Evolutionary conservation across 73 alveolate genomes (phyloP), one percentile per base, ranked within the genome.

Genomic region (Blepharisma japonicum): DNA sequence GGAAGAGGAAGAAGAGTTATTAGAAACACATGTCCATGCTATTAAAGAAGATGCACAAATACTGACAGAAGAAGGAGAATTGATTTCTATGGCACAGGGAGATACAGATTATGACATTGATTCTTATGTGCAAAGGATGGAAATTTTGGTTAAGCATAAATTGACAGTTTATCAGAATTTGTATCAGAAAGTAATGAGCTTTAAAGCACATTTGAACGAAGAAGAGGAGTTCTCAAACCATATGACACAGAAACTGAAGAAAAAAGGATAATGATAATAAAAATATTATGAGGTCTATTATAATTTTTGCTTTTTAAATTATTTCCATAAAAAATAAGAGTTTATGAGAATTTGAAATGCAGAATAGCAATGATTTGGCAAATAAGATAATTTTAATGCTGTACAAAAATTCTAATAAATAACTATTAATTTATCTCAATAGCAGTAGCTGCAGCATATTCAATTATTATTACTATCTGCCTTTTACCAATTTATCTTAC

Each of bases 31-130:
- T 79, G 89, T 95, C 94, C 86, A 84, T 45, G 96, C 96, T 21
- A 80, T 95, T 23, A 94, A 95, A 86, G 98, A 94, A 83, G 98
- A 96, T 71, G 99, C 99, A 51, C 88, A 92, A 71, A 82, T 95
- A 38, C 81, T 95, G 71, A 92, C 97, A 45, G 89, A 92, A 87
- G 99, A 95, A 80, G 97, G 99, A 55, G 97, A 94, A 80, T 79
- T 95, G 56, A 89, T 95, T 9, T 80, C 96, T 68, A 71, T 81
- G 54, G 94, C 92, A 6, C 86, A 95, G 77, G 98, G 95, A 42
- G 84, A 67, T 9, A 96, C 76, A 25, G 97, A 83, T 42, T 89
- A 86, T 83, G 96, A 94, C 71, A 87, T 96, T 55, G 99, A 96
- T 79, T 90, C 90, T 76, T 95, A 95, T 81, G 96, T 94, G 70